phyloP scores from a whole-genome alignment of 2,329 filamentous ascomycete genomes.

The Fulvia fulva region DNA sequence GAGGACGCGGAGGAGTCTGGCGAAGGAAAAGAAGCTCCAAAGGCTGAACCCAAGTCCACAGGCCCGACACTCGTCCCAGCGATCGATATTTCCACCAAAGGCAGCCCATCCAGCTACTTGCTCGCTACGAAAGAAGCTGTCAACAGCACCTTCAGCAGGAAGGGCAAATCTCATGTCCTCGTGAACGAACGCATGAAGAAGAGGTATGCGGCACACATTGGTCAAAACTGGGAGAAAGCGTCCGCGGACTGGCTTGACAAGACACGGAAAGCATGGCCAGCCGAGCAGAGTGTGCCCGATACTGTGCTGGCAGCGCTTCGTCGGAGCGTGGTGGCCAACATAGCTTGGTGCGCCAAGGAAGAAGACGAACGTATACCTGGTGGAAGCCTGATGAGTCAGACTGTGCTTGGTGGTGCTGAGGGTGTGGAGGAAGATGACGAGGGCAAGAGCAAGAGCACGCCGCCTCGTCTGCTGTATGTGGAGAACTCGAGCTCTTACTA shows the following conservation, averaged over 20 bases:
- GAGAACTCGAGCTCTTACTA: background rate
- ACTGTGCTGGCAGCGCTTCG: background rate
- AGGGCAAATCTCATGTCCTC: conserved; percentile 1
- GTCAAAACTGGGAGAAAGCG: background rate
- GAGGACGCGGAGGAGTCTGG: background rate
- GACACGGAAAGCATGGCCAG: background rate
- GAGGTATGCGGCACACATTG: background rate
- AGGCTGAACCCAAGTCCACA: no score
- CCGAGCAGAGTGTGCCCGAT: background rate
- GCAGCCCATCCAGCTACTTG: background rate
- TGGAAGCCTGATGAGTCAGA: background rate
- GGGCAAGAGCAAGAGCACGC: background rate
- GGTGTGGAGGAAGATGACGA: background rate
- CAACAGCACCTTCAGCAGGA: background rate
- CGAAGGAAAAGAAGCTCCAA: background rate
- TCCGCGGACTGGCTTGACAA: background rate
- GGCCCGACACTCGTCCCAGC: background rate
- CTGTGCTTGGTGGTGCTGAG: background rate
- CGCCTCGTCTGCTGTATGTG: background rate
- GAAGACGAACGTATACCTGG: background rate
- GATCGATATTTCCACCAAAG: background rate
- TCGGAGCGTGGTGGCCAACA: background rate
- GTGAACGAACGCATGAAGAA: background rate
- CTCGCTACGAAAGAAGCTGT: background rate
- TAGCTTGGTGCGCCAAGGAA: background rate